Percentiles rank a stretch among this genome's conserved stretches.
phyloP scores from a whole-genome alignment of 1,284 basidiomycete species.

The Cryptococcus deneoformans region DNA sequence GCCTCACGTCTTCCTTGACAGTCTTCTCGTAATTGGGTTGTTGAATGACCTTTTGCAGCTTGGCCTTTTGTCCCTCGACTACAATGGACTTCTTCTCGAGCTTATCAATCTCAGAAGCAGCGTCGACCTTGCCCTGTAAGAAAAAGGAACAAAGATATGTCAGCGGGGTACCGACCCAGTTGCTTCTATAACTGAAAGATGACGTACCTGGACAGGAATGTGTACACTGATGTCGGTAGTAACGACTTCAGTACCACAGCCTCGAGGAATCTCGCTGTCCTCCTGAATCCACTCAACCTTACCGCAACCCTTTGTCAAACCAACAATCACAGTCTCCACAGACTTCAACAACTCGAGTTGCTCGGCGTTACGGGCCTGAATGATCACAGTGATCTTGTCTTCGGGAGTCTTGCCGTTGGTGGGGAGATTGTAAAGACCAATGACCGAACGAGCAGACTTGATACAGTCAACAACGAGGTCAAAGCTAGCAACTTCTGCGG shows the following conservation, averaged over 20 bases:
- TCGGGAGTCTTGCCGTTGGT: slow-evolving; percentile 60
- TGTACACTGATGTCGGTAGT: slow-evolving; percentile 71
- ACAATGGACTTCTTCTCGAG: slow-evolving; percentile 81
- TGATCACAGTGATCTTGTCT: slow-evolving; percentile 61
- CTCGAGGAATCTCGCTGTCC: slow-evolving; percentile 65
- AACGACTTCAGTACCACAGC: slow-evolving; percentile 82
- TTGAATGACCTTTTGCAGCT: slow-evolving; percentile 69
- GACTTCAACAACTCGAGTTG: slow-evolving; percentile 66
- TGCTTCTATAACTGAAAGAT: slow-evolving; percentile 25
- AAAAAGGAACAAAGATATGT: not conserved
- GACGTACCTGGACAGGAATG: slow-evolving; percentile 71
- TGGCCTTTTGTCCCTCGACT: slow-evolving; percentile 65
- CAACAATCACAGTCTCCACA: slow-evolving; percentile 71
- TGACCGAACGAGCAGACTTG: slow-evolving; percentile 77
- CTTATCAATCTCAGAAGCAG: slow-evolving; percentile 79
- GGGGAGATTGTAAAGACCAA: slow-evolving; percentile 87
- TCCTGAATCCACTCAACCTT: slow-evolving; percentile 61
- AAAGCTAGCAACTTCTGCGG: slow-evolving; percentile 77
- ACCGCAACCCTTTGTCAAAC: slow-evolving; percentile 88
- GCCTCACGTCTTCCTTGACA: slow-evolving; percentile 72
- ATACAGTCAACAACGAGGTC: slow-evolving; percentile 81
- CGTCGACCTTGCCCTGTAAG: slow-evolving; percentile 72
- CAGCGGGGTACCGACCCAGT: not conserved
- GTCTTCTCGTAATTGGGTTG: slow-evolving; percentile 73
- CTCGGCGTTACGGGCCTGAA: slow-evolving; percentile 66